Percentiles rank a stretch among this genome's conserved stretches.
Conservation (phyloP, 331 rosid species). For the Quercus lobata region DNA sequence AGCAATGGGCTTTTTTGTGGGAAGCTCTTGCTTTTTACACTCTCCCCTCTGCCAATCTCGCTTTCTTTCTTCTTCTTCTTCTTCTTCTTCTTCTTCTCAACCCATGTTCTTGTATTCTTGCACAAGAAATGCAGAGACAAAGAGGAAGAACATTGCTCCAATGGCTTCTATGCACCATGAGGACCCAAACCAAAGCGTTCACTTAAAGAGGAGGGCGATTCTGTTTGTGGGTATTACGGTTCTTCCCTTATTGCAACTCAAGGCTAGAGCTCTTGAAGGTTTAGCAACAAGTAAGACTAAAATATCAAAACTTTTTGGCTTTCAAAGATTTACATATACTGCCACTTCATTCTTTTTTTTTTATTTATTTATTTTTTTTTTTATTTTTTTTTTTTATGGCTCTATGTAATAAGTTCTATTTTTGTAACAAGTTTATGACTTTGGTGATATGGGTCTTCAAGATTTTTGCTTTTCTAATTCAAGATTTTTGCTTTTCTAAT, state of each 20-base stretch:
- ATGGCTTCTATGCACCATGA: conserved; percentile 35
- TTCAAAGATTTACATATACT: background rate
- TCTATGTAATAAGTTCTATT: background rate
- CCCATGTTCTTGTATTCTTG: conserved; percentile 14
- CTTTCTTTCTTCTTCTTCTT: conserved; percentile 30
- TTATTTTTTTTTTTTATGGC: background rate
- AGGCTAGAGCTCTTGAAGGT: conserved; percentile 55
- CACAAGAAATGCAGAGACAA: conserved; percentile 27
- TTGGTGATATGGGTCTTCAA: background rate
- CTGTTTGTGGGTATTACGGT: conserved; percentile 60
- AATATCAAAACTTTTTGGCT: background rate
- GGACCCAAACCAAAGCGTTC: conserved; percentile 20
- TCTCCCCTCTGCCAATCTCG: conserved; percentile 34
- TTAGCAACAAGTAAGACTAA: conserved; percentile 41
- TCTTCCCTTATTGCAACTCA: conserved; percentile 62
- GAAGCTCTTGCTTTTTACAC: conserved; percentile 44
- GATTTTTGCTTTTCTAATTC: background rate
- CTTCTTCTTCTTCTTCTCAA: conserved; percentile 24
- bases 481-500: background rate
- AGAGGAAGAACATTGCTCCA: conserved; percentile 21
- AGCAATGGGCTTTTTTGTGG: conserved; percentile 41
- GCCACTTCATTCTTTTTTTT: background rate
- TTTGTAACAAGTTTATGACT: background rate
- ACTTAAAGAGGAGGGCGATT: conserved; percentile 49
- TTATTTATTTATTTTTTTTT: background rate